Base-by-base conservation (phyloP, 345 rosid genomes). In the Syzygium aqueum region DNA sequence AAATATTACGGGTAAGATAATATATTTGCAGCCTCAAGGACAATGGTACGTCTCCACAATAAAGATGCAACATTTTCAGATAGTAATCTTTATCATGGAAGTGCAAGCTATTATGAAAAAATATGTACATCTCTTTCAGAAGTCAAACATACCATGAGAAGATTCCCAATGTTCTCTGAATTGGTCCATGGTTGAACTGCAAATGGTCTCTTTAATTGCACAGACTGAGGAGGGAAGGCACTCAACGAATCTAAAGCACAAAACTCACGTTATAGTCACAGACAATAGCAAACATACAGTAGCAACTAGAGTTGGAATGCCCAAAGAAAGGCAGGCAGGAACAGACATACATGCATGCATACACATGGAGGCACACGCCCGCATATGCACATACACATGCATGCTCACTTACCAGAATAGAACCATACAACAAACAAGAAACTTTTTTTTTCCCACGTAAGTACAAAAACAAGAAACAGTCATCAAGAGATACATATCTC, bases 121-220 rank as follows among this genome's bases (percentile, higher is more conserved):
- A 67, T 61, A 33, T 15, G 73, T 8, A 46, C 30, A 28, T 23
- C 80, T 30, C 25, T 73, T 33, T 19, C 27, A 73, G 37, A 49
- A 73, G 49, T 37, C 80, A 25, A 40, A 51, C 92, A 88, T 95
- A 97, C 99, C 99, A 98, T 98, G 88, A 98, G 91, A 91, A 98
- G 97, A 89, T 96, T 95, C 89, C 99, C 99, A 77, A 95, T 91
- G 91, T 92, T 96, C 87, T 96, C 97, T 11, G 97, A 96, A 90
- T 94, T 91, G 87, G 87, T 88, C 99, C 99, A 98, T 3, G 99
- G 99, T 90, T 94, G 95, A 92, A 95, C 85, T 14, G 93, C 88
- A 93, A 98, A 94, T 52, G 99, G 97, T 82, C 91, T 91, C 91
- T 94, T 98, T 53, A 98, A 89, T 91, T 88, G 93, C 89, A 98